Base-by-base conservation (phyloP, 768 basidiomycete species). In the Exidia glandulosa region DNA sequence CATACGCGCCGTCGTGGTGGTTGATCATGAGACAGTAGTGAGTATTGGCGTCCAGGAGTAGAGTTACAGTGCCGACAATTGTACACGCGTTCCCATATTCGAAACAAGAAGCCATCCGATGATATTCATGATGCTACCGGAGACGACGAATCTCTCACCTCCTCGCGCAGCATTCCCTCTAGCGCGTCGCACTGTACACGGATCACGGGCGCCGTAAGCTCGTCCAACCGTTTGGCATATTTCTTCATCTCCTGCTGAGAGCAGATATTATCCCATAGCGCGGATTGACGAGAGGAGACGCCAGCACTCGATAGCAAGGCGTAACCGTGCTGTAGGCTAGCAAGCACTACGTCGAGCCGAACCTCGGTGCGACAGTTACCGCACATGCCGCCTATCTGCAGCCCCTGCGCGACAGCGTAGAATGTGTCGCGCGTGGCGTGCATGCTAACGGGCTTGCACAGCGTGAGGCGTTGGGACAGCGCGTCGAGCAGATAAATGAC, bases 361-460 rank as follows among this genome's bases (percentile, higher is more conserved):
- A 54, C 12, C 27, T 31, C 50, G 50, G 27, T 9, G 6, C 1
- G 9, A 13, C 10, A 9, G 30, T 13, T 27, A 29, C 19, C 23
- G 25, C 30, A 9, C 50, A 14, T 19, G 16, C 50, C 25, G 50
- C 50, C 6, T 14, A 14, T 10, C 50, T n/a, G 50, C 4, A 54
- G 25, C 27, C 67, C 71, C 32, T 66, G 65, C 23, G 68, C 72
- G 32, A 72, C 61, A 31, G 66, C 67, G 58, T 74, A 74, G 61
- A 72, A 73, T 4, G 69, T 71, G 14, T 65, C 61, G 10, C 70
- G 69, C 3, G 62, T 70, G 23, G 61, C 60, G 57, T 73, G 72
- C 59, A 71, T 68, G n/a, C 58, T 63, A 7, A 64, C 54, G 1
- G 73, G 72, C 59, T 74, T 74, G 64, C 65, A 68, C 0, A 66